Base-by-base conservation (phyloP, 441 rosid genomes). In the Croton setiger region DNA sequence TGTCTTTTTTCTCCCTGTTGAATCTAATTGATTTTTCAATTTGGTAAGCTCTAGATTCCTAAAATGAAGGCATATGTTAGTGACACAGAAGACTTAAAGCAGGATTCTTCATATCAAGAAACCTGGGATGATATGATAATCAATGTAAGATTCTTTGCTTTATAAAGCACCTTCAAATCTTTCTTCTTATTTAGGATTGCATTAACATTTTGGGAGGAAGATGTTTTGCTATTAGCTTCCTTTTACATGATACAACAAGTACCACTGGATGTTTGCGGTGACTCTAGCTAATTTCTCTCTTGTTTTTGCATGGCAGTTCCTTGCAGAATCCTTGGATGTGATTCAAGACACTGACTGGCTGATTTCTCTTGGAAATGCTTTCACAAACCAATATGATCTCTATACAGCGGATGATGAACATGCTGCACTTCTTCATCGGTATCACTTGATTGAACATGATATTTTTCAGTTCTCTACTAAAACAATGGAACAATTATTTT, bases 121-220 rank as follows among this genome's bases (percentile, higher is more conserved):
- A 89, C 88, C 18, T 95, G 99, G 99, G 99, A 92, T 83, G 99
- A 90, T 80, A 95, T 95, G 99, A 92, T 95, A 74, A 88, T 95
- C 81, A 82, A 86, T 77, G 99, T 92, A 80, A 84, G 90, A 64
- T 57, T 69, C 72, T 72, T 61, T 64, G 33, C 44, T 70, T 49
- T 59, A 17, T 72, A 68, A 74, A 72, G 27, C 9, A 11, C 13
- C 39, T 23, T 56, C 60, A 36, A 60, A 39, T 17, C 67, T 15
- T 31, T 43, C 47, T 64, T 49, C 9, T 47, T 45, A 45, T 33
- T 55, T 47, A 17, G 52, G 64, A 15, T 48, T 68, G 45, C 63
- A 58, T 60, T 67, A 69, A 64, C 44, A 27, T 37, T 44, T 47
- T 12, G 11, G 23, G 14, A 67, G 68, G 58, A 48, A 55, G 31